Evolutionary conservation across 108 stramenopile genomes (phyloP).

Genomic region (Cyclotella cryptica): DNA sequence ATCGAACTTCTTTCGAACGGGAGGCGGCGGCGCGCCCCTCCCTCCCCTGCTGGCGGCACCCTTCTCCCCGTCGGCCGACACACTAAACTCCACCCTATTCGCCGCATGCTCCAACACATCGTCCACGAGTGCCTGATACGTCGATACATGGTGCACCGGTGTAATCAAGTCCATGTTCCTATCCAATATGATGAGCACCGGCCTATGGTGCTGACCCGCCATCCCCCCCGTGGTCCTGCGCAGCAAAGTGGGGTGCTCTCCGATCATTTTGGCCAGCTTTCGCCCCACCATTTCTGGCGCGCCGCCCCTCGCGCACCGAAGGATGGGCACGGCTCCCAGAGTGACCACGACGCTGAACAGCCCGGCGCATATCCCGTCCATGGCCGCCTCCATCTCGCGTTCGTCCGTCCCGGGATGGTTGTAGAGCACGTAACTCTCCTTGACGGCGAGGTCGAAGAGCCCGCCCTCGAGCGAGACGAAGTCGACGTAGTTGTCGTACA

Average conservation of each 20-base stretch:
- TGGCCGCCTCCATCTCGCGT: slow-evolving; percentile 78
- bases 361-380: slow-evolving; percentile 88
- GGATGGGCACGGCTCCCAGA: slow-evolving; percentile 87
- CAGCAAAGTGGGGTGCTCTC: slow-evolving; percentile 82
- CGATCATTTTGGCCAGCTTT: slow-evolving; percentile 85
- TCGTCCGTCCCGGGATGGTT: slow-evolving; percentile 91
- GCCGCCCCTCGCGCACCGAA: slow-evolving; percentile 93
- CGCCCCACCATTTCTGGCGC: slow-evolving; percentile 97
- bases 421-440: slow-evolving; percentile 84
- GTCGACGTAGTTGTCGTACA: slow-evolving; percentile 95
- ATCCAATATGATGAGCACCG: slow-evolving; percentile 95
- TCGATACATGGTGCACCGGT: slow-evolving; percentile 91
- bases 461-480: slow-evolving; percentile 91
- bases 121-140: slow-evolving; percentile 97
- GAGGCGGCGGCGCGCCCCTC: slow-evolving; percentile 48
- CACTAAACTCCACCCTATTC: slow-evolving; percentile 92
- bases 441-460: slow-evolving; percentile 86
- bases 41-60: slow-evolving; percentile 40
- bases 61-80: slow-evolving; percentile 39
- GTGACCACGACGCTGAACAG: slow-evolving; percentile 94
- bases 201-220: slow-evolving; percentile 62
- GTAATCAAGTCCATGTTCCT: slow-evolving; percentile 95
- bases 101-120: slow-evolving; percentile 91
- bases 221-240: slow-evolving; percentile 22
- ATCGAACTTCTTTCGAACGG: slow-evolving; percentile 87